Evolutionary conservation across 2,329 filamentous ascomycete species (phyloP).

Genomic region (Pseudogymnoascus sp.): DNA sequence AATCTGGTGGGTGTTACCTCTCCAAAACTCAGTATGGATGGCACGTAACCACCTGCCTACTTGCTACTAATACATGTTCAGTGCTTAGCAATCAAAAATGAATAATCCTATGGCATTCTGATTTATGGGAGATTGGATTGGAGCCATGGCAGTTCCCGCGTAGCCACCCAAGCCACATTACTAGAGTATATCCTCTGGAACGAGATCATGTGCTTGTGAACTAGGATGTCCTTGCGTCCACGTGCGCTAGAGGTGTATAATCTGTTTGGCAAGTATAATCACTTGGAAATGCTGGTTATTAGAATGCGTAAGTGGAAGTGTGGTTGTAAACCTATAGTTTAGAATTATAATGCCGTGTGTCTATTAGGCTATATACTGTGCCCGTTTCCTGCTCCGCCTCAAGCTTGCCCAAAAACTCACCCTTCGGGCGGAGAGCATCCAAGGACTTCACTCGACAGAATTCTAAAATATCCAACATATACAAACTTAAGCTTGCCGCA

Average conservation of each 20-base stretch:
- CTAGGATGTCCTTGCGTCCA: not conserved
- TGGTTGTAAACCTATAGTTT: not conserved
- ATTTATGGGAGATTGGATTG: not conserved
- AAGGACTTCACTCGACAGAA: not conserved
- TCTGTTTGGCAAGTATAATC: not conserved
- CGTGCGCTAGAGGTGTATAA: not conserved
- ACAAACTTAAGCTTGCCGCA: conserved; percentile 12
- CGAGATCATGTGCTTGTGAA: too few relatives aligned
- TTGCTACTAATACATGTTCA: not conserved
- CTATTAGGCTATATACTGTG: not conserved
- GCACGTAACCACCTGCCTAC: not conserved
- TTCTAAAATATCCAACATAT: not conserved
- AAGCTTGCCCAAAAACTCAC: not conserved
- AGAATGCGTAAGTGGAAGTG: not conserved
- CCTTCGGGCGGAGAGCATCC: not conserved
- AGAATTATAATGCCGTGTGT: not conserved
- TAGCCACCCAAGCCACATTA: not conserved
- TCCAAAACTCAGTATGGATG: not conserved
- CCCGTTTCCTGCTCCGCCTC: not conserved
- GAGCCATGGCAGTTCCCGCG: not conserved
- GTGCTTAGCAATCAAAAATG: not conserved
- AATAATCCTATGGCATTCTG: not conserved
- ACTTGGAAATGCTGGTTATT: not conserved
- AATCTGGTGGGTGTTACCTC: not conserved
- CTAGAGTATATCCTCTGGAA: not conserved